Percentiles rank a stretch among this genome's conserved stretches.
Evolutionary conservation across 1,284 basidiomycete species (phyloP).

Genomic region (Tausonia pullulans): DNA sequence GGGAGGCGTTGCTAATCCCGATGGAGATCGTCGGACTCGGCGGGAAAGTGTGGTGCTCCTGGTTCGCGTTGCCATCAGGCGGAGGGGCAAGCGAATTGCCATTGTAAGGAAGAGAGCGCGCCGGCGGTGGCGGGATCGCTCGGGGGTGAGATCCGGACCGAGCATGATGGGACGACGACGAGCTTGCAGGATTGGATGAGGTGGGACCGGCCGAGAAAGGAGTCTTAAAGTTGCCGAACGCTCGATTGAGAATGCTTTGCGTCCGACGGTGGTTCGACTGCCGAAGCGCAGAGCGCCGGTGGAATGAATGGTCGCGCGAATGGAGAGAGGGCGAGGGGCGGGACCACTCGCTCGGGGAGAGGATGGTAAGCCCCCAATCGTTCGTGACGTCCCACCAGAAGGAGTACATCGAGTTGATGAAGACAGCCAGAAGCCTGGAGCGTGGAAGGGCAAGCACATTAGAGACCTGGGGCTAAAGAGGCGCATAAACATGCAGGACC

Average conservation of each 20-base stretch:
- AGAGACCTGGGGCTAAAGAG: neutral
- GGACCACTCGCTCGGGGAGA: slow-evolving; percentile 41
- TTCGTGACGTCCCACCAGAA: slow-evolving; percentile 99
- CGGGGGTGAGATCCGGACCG: slow-evolving; percentile 12
- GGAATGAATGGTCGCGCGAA: slow-evolving; percentile 14
- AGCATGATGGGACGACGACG: slow-evolving; percentile 3
- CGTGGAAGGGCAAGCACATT: slow-evolving; percentile 3
- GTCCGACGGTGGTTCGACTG: slow-evolving; percentile 12
- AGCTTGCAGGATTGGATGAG: slow-evolving; percentile 20
- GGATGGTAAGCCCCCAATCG: slow-evolving; percentile 86
- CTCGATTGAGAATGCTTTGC: slow-evolving; percentile 16
- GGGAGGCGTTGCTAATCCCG: neutral
- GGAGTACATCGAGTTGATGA: slow-evolving; percentile 83
- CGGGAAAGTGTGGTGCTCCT: no score
- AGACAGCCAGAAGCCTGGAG: slow-evolving; percentile 70
- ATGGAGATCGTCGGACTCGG: no score
- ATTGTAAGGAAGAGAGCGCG: no score
- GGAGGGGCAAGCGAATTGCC: no score
- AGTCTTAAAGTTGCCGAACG: slow-evolving; percentile 15
- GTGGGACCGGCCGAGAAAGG: neutral
- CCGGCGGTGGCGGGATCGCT: slow-evolving; percentile 3
- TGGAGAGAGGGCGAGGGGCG: slow-evolving; percentile 22
- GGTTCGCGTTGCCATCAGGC: no score
- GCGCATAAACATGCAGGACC: neutral
- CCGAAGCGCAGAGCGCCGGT: neutral